These are phyloP conservation scores for Penicillium desertorum DNA, from an alignment of 495 filamentous ascomycete genomes.

Conservation along the genomic window DNA sequence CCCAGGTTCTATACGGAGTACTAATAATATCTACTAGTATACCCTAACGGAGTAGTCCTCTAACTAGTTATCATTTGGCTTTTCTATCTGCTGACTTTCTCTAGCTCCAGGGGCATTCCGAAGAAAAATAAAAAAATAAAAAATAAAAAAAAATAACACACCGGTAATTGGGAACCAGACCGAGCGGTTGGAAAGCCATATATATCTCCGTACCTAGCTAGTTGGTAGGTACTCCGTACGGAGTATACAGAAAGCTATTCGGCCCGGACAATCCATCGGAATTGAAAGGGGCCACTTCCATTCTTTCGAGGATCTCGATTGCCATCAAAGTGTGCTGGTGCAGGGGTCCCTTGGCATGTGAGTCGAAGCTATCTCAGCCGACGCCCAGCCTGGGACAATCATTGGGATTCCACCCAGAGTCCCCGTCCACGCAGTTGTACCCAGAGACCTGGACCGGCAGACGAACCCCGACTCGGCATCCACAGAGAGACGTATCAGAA, in stretches of 20 bases:
- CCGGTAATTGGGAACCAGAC: conserved; percentile 3
- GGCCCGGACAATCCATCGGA: conserved; percentile 4
- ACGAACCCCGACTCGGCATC: conserved; percentile 6
- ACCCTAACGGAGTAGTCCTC: too few species aligned
- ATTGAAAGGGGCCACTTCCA: conserved; percentile 3
- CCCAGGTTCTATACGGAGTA: not conserved
- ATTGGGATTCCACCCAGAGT: conserved; percentile 25
- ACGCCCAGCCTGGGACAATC: conserved; percentile 20
- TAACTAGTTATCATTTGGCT: too few species aligned
- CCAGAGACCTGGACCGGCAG: conserved; percentile 1
- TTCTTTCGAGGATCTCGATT: not conserved
- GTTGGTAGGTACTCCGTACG: too few species aligned
- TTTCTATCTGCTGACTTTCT: not conserved
- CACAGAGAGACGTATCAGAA: conserved; percentile 2
- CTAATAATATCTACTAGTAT: not conserved
- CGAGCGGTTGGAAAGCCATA: not conserved
- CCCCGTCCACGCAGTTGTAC: conserved; percentile 10
- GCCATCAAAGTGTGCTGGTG: conserved; percentile 4
- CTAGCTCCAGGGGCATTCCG: not conserved
- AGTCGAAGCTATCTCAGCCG: conserved; percentile 25
- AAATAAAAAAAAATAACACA: not conserved
- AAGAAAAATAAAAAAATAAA: not conserved
- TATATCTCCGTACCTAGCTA: too few species aligned
- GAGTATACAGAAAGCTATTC: not conserved
- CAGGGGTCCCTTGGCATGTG: conserved; percentile 32